A percentile compares a stretch with the other conserved stretches of the same genome.
Conservation (phyloP, 495 filamentous ascomycete genomes). For the Haplographium delicatum region DNA sequence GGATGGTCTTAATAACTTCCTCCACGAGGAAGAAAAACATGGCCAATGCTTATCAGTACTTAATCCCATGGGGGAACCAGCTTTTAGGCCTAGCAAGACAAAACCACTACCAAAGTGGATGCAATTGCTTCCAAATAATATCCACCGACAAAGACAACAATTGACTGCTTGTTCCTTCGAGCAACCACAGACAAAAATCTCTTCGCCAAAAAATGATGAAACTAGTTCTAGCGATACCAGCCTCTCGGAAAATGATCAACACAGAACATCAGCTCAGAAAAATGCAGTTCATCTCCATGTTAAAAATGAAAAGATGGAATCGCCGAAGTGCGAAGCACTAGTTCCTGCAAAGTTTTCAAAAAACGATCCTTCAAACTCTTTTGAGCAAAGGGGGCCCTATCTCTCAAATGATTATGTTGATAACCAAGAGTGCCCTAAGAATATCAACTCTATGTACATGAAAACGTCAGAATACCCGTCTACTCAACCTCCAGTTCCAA, state of each 20-base stretch:
- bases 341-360: too few relatives aligned
- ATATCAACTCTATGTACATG: slow-evolving; percentile 2
- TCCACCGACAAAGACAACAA: slow-evolving; percentile 11
- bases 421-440: not conserved
- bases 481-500: not conserved
- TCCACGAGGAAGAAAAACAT: not conserved
- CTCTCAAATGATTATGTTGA: too few relatives aligned
- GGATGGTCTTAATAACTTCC: not conserved
- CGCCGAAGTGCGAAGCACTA: too few relatives aligned
- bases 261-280: not conserved
- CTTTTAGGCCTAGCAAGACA: slow-evolving; percentile 37
- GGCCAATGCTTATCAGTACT: slow-evolving; percentile 36
- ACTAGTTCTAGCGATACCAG: not conserved
- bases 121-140: slow-evolving; percentile 30
- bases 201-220: not conserved
- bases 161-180: not conserved
- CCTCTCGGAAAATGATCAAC: not conserved
- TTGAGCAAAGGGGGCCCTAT: too few relatives aligned
- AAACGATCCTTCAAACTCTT: too few relatives aligned
- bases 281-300: too few relatives aligned
- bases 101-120: slow-evolving; percentile 45
- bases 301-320: too few relatives aligned
- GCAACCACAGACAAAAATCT: not conserved
- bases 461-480: slow-evolving; percentile 14
- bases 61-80: slow-evolving; percentile 33